Conservation (phyloP, 139 green algal species). For the Auxenochlorella pyrenoidosa region DNA sequence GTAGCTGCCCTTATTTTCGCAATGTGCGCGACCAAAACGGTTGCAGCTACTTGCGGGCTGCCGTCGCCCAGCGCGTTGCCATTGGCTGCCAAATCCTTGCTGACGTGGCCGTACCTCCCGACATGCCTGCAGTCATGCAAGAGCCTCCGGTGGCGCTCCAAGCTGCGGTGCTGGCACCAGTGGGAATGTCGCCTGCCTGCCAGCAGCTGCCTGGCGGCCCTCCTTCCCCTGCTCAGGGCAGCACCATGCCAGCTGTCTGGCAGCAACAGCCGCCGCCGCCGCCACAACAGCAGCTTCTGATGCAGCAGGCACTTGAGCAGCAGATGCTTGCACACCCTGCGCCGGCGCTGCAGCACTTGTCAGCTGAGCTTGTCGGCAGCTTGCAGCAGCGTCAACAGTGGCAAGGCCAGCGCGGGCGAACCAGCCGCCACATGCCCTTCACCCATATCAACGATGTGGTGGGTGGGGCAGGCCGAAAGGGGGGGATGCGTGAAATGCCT, state of each 20-base stretch:
- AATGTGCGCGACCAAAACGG: too few relatives aligned
- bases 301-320: not conserved
- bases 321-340: not conserved
- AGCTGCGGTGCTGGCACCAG: not conserved
- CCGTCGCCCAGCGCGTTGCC: not conserved
- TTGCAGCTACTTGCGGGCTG: not conserved
- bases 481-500: not conserved
- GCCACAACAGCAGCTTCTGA: not conserved
- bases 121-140: not conserved
- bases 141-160: not conserved
- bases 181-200: too few relatives aligned
- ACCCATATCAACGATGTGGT: not conserved
- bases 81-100: not conserved
- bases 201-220: not conserved
- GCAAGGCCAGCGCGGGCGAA: not conserved
- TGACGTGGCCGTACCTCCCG: not conserved
- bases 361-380: not conserved
- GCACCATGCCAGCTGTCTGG: not conserved
- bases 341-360: not conserved
- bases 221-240: constrained; percentile 1
- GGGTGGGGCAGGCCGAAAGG: not conserved
- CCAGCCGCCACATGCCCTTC: not conserved
- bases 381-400: not conserved
- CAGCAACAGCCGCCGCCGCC: constrained; percentile 1
- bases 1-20: not conserved